Base-by-base conservation (phyloP, 2,329 filamentous ascomycete genomes). In the Cercospora zeina region DNA sequence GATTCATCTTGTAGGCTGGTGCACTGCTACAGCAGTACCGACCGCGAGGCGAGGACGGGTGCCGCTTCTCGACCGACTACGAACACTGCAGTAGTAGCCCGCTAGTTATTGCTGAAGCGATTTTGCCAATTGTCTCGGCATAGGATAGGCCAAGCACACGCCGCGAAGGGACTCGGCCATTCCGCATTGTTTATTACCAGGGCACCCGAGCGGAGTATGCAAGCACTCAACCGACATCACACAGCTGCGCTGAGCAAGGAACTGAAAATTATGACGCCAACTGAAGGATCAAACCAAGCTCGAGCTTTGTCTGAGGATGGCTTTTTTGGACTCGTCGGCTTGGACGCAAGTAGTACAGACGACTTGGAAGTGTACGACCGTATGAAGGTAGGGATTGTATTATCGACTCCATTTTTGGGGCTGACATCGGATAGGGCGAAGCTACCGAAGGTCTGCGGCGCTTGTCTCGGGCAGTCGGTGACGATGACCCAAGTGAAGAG, bases 401-500 rank as follows among this genome's bases (percentile, higher is more conserved):
- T 13, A 1, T 14, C 5, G 14, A 7, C 14, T 27, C 14, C 11
- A 9, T 13, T 5, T 14, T 2, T n/a, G 30, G 24, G 21, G 31
- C 56, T 59, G 47, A 51, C 21, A 21, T 24, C 33, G 14, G 14
- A 21, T 31, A 59, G 56, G 13, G 9, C 21, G 56, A 59, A 19
- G 56, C 45, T 19, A 14, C 33, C 27, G 45, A 16, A n/a, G 56
- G 56, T 30, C 56, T 59, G 56, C 56, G 51, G 24, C 56, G 33
- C 13, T 36, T 59, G 45, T 37, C 30, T 30, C 39, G 16, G n/a
- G 11, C 33, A 21, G 47, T 33, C 27, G 34, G 33, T 16, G 21
- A 24, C 9, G 45, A 37, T 3, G 45, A 59, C n/a, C 30, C 45
- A 13, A 76, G 75, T 16, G 79, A 80, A 65, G 77, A 77, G 8